phyloP scores from a whole-genome alignment of 257 asterid genomes.

The Gardenia jasminoides region DNA sequence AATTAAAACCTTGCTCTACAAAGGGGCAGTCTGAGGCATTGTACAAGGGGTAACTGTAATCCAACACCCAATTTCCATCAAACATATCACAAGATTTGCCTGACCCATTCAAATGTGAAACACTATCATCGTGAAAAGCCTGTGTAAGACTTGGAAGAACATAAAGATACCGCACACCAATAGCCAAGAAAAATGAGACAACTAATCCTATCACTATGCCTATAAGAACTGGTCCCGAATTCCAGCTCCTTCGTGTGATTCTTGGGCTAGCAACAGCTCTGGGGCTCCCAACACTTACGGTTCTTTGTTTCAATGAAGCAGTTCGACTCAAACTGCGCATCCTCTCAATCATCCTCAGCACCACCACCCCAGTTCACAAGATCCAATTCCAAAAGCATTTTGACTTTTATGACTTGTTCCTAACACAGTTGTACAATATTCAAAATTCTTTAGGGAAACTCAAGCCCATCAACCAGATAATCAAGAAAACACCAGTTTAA shows the following conservation, averaged over 20 bases:
- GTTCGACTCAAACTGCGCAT: slow-evolving; percentile 42
- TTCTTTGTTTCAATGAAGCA: slow-evolving; percentile 57
- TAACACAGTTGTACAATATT: background rate
- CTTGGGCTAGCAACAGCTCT: slow-evolving; percentile 54
- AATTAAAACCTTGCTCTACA: slow-evolving; percentile 69
- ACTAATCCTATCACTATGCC: slow-evolving; percentile 44
- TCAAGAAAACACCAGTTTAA: background rate
- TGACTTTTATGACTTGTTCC: background rate
- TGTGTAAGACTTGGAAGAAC: slow-evolving; percentile 61
- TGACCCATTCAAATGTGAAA: slow-evolving; percentile 30
- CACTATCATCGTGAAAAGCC: slow-evolving; percentile 39
- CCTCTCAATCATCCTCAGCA: background rate
- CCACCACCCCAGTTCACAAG: slow-evolving; percentile 3
- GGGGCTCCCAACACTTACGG: slow-evolving; percentile 45
- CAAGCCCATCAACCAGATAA: background rate
- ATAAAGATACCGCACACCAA: slow-evolving; percentile 55
- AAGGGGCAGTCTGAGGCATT: slow-evolving; percentile 78
- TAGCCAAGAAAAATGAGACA: slow-evolving; percentile 52
- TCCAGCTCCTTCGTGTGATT: slow-evolving; percentile 40
- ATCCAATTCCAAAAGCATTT: slow-evolving; percentile 6
- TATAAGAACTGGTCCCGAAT: slow-evolving; percentile 33
- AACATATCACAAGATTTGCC: slow-evolving; percentile 48
- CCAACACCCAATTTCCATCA: slow-evolving; percentile 67
- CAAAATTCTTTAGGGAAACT: background rate
- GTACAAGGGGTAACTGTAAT: slow-evolving; percentile 56